Conservation (phyloP, 306 rosid genomes). For the Boehmeria nivea region DNA sequence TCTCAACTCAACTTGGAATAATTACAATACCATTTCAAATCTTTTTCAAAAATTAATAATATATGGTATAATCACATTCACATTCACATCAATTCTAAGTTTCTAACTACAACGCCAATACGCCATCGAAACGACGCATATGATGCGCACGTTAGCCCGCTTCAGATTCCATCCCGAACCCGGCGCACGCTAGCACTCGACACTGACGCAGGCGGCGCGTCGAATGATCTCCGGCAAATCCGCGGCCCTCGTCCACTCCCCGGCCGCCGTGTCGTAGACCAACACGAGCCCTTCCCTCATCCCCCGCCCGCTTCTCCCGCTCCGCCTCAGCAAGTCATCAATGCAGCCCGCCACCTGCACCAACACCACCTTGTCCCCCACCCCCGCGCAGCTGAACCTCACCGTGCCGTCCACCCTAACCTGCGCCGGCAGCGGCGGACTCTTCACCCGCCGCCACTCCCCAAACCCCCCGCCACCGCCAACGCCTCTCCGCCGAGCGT, state of each 20-base stretch:
- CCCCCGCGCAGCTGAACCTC: conserved; percentile 59
- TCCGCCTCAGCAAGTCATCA: conserved; percentile 30
- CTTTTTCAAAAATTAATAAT: no score
- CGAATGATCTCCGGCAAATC: conserved; percentile 51
- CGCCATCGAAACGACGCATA: no score
- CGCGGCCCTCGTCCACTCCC: conserved; percentile 49
- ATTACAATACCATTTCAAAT: no score
- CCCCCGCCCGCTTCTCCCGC: conserved; percentile 36
- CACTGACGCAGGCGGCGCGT: conserved; percentile 66
- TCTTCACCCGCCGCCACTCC: conserved; percentile 56
- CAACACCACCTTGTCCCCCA: conserved; percentile 52
- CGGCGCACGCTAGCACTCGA: conserved; percentile 32
- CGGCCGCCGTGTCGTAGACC: conserved; percentile 37
- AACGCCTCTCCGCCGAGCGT: conserved; percentile 28
- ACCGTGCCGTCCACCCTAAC: conserved; percentile 50
- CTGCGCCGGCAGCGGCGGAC: conserved; percentile 55
- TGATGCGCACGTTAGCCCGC: no score
- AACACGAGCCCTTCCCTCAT: conserved; percentile 46
- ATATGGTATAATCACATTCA: no score
- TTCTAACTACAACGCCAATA: no score
- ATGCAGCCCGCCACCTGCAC: conserved; percentile 42
- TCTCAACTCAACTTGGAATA: no score
- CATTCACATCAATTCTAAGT: no score
- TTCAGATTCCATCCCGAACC: no score
- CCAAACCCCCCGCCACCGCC: conserved; percentile 29